Conservation (phyloP, 2,329 filamentous ascomycete genomes). For the Onygenales sp. region DNA sequence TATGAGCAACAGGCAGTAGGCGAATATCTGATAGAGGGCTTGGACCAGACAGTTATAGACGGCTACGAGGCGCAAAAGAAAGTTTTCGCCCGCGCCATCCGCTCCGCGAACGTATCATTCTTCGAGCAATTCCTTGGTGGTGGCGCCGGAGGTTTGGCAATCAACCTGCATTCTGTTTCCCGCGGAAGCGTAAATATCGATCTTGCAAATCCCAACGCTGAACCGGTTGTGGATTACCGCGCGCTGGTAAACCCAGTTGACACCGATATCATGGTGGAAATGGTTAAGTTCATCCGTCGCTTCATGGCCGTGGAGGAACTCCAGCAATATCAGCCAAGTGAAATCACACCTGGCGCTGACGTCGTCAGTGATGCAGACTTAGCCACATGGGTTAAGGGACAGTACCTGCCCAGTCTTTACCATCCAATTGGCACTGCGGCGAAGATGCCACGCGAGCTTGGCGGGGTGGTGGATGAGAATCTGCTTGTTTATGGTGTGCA, state of each 20-base stretch:
- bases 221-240: slow-evolving; percentile 31
- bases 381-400: slow-evolving; percentile 12
- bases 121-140: not conserved
- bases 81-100: not conserved
- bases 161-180: slow-evolving; percentile 25
- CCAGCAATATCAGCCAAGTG: not conserved
- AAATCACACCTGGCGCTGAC: not conserved
- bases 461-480: slow-evolving; percentile 16
- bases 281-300: slow-evolving; percentile 10
- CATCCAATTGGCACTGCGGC: slow-evolving; percentile 21
- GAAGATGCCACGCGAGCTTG: slow-evolving; percentile 20
- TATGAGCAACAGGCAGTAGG: not conserved
- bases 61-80: not conserved
- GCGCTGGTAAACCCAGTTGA: slow-evolving; percentile 32
- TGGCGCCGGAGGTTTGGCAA: not conserved
- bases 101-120: not conserved
- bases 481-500: slow-evolving; percentile 14
- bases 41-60: not conserved
- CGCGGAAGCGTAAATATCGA: slow-evolving; percentile 32
- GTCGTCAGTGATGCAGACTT: not conserved
- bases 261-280: slow-evolving; percentile 19
- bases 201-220: slow-evolving; percentile 22
- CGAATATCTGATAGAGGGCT: not conserved
- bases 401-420: slow-evolving; percentile 27
- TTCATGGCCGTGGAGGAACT: slow-evolving; percentile 5